Conservation (phyloP, 139 green algal species). For the Gonium pectorale region DNA sequence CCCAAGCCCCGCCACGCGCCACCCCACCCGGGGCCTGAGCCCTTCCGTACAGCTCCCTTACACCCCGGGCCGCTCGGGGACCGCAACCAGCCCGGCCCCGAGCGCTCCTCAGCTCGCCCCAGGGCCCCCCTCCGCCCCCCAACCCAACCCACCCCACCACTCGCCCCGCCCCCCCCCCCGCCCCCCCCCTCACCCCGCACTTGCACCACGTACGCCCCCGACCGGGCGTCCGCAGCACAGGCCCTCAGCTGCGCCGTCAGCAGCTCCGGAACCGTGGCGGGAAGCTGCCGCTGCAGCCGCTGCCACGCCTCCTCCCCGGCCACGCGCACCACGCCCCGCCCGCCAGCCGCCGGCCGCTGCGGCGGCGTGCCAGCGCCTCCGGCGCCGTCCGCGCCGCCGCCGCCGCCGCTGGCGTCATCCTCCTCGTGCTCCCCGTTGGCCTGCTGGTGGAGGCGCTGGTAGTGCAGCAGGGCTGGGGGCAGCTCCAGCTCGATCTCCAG, state of each 20-base stretch:
- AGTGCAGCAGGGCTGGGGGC: too few species aligned
- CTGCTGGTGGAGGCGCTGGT: not conserved
- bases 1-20: too few species aligned
- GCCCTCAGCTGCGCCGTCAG: not conserved
- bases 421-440: too few species aligned
- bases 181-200: constrained; percentile 3
- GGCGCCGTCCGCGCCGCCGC: not conserved
- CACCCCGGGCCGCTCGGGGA: too few species aligned
- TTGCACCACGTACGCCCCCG: constrained; percentile 12
- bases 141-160: too few species aligned
- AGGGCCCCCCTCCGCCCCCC: not conserved
- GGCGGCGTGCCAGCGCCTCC: not conserved
- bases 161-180: not conserved
- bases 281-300: constrained; percentile 33
- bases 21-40: too few species aligned
- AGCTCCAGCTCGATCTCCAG: too few species aligned
- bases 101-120: too few species aligned
- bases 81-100: too few species aligned
- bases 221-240: not conserved
- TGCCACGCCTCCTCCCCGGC: not conserved
- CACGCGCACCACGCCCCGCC: not conserved
- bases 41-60: too few species aligned
- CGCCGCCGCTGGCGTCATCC: not conserved
- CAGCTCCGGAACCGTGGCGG: not conserved
- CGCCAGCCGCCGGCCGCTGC: not conserved